Evolutionary conservation across 2,329 filamentous ascomycete genomes (phyloP), one percentile per base, ranked within the genome.

Genomic region (Rosellinia necatrix): DNA sequence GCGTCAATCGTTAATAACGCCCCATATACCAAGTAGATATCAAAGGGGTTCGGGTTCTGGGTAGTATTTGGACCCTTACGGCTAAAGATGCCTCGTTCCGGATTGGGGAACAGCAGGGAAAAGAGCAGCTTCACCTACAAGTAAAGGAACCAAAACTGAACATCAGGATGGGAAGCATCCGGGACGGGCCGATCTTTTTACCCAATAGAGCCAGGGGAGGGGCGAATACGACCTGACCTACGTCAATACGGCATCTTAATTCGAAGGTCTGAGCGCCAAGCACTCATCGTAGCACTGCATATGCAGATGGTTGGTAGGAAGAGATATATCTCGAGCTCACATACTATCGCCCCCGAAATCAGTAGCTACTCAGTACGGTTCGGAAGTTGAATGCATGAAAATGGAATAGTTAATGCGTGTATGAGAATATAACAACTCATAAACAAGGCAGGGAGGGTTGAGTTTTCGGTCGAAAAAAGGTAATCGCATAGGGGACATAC

Each of bases 121-220:
- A 13, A 15, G 9, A 27, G 12, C 24, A 21, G 25, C n/a, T 17
- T 12, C 27, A 61, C 58, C 56, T 10, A 61, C 58, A 71, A 0
- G 88, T 90, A 68, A 87, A 81, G 4, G 75, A 77, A 6, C 88
- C 88, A 66, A 90, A 91, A 34, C 70, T 76, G 60, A 87, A 79
- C 87, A 91, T 90, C 71, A 89, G 49, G 38, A 70, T 47, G 0
- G 87, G 86, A 7, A 91, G 74, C 8, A 88, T 84, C 15, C 81
- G 76, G 53, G 82, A 78, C 0, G 87, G 84, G 0, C 86, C 86
- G 65, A 81, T 88, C 59, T 82, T 87, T 75, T 91, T 91, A 17
- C 87, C 87, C 4, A 88, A 67, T 74, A 91, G 86, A 48, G 75
- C 73, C 13, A 90, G 71, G 1, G 85, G 83, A 0, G 86, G 86